Evolutionary conservation across 2,329 filamentous ascomycete species (phyloP), one percentile per base, ranked within the genome.

Genomic region (Talaromyces sp.): DNA sequence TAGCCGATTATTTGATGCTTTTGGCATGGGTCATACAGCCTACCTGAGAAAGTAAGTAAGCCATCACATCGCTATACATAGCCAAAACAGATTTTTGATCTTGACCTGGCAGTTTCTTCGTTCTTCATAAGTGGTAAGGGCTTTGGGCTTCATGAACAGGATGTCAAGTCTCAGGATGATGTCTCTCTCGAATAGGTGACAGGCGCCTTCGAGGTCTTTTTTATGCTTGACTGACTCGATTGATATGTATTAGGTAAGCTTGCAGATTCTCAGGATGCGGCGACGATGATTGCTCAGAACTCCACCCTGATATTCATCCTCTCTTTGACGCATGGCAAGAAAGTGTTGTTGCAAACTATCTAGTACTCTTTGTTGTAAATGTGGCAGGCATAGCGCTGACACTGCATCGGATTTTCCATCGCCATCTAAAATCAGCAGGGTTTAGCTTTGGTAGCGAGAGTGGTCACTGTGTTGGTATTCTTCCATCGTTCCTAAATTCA

Each of bases 1-100:
- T 60, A 16, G 25, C 42, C 5, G 58, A 60, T 16, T 60, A 60
- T 39, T 21, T 60, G 33, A 60, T 60, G 58, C 40, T 60, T 14
- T n/a, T 60, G 5, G 58, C 58, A 48, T 60, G 58, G 58, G 58
- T 60, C 21, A 35, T 7, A 37, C n/a, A 7, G 2, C 6, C 33
- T 14, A 57, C 54, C 33, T 39, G 31, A 5, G 18, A 14, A 5
- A 40, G 16, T 16, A 40, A 40, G 39, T n/a, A 25, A 57, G 16
- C 28, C 12, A 28, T 25, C 39, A 50, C 39, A 28, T 25, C 39
- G 18, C 56, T 44, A 58, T 35, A 21, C 11, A 42, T 18, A 23
- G n/a, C 23, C 37, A 16, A 9, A 28, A 21, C 52, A 46, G 60
- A 39, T 62, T 9, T 44, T 37, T 57, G 60, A 62, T 57, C 31